Evolutionary conservation across 352 stramenopile genomes (phyloP), one percentile per base, ranked within the genome.

Genomic region (Phytophthora litchii): DNA sequence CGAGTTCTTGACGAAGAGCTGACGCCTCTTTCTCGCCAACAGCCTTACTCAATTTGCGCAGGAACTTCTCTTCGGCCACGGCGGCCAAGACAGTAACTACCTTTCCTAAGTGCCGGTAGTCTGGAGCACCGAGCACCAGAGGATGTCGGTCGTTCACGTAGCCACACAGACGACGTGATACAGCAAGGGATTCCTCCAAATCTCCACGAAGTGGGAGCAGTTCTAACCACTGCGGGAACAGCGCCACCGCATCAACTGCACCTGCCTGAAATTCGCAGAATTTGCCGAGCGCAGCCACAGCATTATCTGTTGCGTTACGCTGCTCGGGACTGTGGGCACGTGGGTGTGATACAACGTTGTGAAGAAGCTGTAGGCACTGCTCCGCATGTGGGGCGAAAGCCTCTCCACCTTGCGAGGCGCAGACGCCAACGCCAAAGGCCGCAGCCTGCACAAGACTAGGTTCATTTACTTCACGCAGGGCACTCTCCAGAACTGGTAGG

Each of bases 301-400:
- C 86, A 43, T 95, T 95, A 63, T 95, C 83, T 0, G 75, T 91
- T 1, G 83, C 86, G 51, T 92, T 95, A n/a, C 77, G 49, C 54
- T 85, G 80, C 27, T 70, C 64, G 2, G 70, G 36, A 40, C 44
- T 73, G 25, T 80, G 68, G 4, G 85, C 81, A 17, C 76, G 68
- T 0, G 83, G 76, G 12, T 83, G 47, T 7, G 67, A 68, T 17
- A 95, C 70, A 14, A 93, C 72, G 16, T 79, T 78, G 8, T 78
- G 65, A 37, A 95, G 69, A 37, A 90, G 53, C 35, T 89, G 64
- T 14, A 92, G 47, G 32, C 76, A 79, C 49, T 61, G 58, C 16
- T 66, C 42, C 0, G 82, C 82, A 48, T 91, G 74, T 10, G 67
- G 73, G 5, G 73, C 69, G 34, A 95, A 93, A 2, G 53, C 51